Conservation (phyloP, 2,329 filamentous ascomycete species). For the Nemania diffusa region DNA sequence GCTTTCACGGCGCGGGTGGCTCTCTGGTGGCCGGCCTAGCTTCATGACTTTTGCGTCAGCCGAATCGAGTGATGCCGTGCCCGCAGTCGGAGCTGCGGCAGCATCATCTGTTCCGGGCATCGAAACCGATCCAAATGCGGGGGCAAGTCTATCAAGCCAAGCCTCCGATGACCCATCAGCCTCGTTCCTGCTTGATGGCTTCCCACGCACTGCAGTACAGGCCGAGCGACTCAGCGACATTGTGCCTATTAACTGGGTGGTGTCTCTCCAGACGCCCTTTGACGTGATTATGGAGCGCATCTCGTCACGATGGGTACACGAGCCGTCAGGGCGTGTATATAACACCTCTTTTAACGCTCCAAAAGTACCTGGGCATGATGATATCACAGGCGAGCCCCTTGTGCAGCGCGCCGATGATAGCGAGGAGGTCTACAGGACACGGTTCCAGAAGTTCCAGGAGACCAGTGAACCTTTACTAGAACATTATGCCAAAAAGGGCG, state of each 20-base stretch:
- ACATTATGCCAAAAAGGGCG: constrained; percentile 85
- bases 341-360: constrained; percentile 94
- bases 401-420: constrained; percentile 87
- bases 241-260: constrained; percentile 93
- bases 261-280: constrained; percentile 85
- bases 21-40: constrained; percentile 62
- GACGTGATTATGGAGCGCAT: constrained; percentile 91
- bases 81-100: constrained; percentile 44
- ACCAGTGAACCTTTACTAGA: constrained; percentile 86
- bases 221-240: constrained; percentile 80
- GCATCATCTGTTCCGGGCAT: constrained; percentile 56
- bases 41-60: constrained; percentile 65
- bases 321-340: constrained; percentile 90
- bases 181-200: constrained; percentile 95
- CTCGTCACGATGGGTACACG: constrained; percentile 91
- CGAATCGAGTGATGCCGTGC: constrained; percentile 47
- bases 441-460: constrained; percentile 86
- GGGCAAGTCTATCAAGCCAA: constrained; percentile 51
- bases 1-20: constrained; percentile 86
- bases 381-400: constrained; percentile 88
- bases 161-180: constrained; percentile 77
- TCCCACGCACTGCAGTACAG: constrained; percentile 87
- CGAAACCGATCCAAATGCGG: constrained; percentile 52
- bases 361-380: constrained; percentile 81
- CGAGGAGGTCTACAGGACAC: constrained; percentile 83